Base-by-base conservation (phyloP, 148 eudicot species). In the Camellia granthamiana region DNA sequence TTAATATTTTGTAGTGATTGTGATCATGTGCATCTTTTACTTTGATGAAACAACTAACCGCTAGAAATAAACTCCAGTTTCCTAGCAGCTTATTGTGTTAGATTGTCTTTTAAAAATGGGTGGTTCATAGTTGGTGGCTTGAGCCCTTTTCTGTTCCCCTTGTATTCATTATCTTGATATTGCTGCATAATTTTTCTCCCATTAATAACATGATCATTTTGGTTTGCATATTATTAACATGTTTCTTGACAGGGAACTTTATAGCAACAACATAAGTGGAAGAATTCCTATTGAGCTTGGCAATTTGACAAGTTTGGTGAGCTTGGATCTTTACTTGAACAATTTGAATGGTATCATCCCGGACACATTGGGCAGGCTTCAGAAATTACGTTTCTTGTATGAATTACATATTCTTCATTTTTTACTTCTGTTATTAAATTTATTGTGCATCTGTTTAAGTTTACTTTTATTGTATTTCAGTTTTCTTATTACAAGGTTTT, bases 271-370 rank as follows among this genome's bases (percentile, higher is more conserved):
- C 82, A 90, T 94, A 64, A 90, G 88, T 84, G 98, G 98, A 66
- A 56, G 60, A 74, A 74, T 94, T 83, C 97, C 97, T 59, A 3
- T 7, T 69, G 97, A 90, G 85, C 91, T 94, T 38, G 98, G 98
- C 72, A 90, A 92, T 72, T 84, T 94, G 79, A 89, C 92, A n/a
- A 88, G 84, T 51, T 87, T 94, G 88, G 90, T 90, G 87, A 92
- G 94, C 85, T 88, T 94, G 98, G 96, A 94, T 92, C 98, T 94
- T 80, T 92, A 88, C 88, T 66, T 87, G 78, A 94, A 94, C 85
- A 82, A 67, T 15, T 87, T 94, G 72, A 79, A 42, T 75, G 98
- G 98, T 70, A 86, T 86, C 49, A 90, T 94, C 65, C 95, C 98
- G 1, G 92, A 80, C 74, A 88, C 96, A 2, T 80, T 93, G 89